phyloP scores from a whole-genome alignment of 2,329 filamentous ascomycete species.

The Didymella keratinophila region DNA sequence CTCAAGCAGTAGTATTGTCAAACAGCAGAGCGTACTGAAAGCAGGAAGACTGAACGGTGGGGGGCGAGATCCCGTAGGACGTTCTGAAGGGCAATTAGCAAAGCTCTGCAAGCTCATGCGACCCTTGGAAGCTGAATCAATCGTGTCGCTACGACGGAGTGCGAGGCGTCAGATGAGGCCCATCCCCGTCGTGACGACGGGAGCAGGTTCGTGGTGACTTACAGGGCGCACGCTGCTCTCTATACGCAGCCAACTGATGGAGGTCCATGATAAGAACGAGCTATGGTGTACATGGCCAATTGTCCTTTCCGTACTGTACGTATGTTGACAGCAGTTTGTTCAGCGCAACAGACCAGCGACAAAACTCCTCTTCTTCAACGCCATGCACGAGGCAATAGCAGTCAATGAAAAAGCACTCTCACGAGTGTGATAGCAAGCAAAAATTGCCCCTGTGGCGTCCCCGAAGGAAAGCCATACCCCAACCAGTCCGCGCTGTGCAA shows the following conservation, averaged over 20 bases:
- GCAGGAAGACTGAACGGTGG: no score
- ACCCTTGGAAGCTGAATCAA: not conserved
- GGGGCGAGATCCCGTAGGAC: not conserved
- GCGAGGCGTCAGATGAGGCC: not conserved
- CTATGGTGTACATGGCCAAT: not conserved
- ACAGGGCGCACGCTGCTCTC: no score
- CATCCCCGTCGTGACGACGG: not conserved
- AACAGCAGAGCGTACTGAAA: not conserved
- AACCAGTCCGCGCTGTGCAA: slow-evolving; percentile 49
- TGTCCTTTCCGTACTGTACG: not conserved
- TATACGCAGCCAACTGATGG: no score
- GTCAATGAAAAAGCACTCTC: slow-evolving; percentile 47
- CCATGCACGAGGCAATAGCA: slow-evolving; percentile 40
- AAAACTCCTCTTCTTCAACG: slow-evolving; percentile 46
- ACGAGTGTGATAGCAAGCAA: slow-evolving; percentile 29
- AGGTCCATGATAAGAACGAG: not conserved
- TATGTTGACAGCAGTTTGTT: not conserved
- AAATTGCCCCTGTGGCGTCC: slow-evolving; percentile 44
- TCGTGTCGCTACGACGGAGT: not conserved
- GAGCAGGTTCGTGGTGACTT: no score
- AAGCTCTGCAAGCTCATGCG: not conserved
- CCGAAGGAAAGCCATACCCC: slow-evolving; percentile 45
- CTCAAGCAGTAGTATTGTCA: not conserved
- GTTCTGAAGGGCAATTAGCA: not conserved
- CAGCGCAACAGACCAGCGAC: not conserved